Base-by-base conservation (phyloP, 2,329 filamentous ascomycete genomes). In the Microcyclospora pomicola region DNA sequence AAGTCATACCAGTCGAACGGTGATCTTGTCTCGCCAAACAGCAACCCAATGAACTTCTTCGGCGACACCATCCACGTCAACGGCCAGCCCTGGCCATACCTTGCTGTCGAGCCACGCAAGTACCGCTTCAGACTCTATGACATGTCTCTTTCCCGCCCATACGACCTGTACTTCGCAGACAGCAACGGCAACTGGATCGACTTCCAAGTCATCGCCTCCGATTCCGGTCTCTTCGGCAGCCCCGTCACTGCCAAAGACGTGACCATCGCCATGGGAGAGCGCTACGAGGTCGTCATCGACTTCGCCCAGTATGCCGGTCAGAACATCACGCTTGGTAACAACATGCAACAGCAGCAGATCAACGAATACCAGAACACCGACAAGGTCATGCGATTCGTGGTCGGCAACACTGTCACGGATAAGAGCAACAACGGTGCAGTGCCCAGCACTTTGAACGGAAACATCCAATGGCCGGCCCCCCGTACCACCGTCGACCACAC, bases 61-160 rank as follows among this genome's bases (percentile, higher is more conserved):
- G 72, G 72, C 29, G 72, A 76, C 47, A 56, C 72, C 2, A 72
- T 75, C 36, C 65, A 74, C 33, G 71, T 75, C 39, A 75, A 76
- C 46, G 68, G 68, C 2, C 66, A 71, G 43, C 72, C 72, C 2
- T 77, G 72, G 72, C 73, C 73, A 2, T 75, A 63, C 44, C 46
- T 73, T 9, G 61, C 65, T n/a, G 72, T 75, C 3, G 68, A 77
- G 53, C 71, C 70, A 6, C 65, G 72, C 49, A 76, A 75, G 51
- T 76, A 77, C 53, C 68, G 72, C 14, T 66, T 77, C 46, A 60
- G 72, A 2, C 49, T 75, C 38, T 61, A 73, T 16, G 65, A 75
- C 51, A 63, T 65, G 9, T 61, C 66, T n/a, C 48, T 71, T 36
- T 66, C 61, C 16, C 54, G 67, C 34, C 61, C 63, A 12, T 74